These are phyloP conservation scores for Colletotrichum agaves DNA, from an alignment of 2,329 filamentous ascomycete genomes.

Conservation along the genomic window DNA sequence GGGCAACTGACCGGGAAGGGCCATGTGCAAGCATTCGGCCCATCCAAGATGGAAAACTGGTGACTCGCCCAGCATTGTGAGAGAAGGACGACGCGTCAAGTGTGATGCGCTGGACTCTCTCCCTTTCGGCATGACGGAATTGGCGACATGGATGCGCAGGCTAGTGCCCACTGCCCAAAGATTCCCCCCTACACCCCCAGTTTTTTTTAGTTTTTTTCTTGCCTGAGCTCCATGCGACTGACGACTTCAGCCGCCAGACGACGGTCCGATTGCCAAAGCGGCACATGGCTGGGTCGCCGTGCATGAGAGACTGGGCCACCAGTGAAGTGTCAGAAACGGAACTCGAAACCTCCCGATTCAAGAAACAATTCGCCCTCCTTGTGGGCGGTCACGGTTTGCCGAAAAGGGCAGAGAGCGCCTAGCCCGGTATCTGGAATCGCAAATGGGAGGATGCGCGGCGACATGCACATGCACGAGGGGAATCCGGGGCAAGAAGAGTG, in stretches of 20 bases:
- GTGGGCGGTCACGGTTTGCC: background rate
- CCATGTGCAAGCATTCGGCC: constrained; percentile 16
- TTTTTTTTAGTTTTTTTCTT: constrained; percentile 22
- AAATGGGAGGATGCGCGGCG: background rate
- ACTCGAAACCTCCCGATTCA: no score
- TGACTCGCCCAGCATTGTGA: background rate
- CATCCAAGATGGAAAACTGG: constrained; percentile 3
- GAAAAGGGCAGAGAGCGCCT: no score
- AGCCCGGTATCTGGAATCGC: background rate
- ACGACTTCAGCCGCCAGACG: background rate
- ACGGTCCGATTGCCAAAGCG: background rate
- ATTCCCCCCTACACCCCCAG: constrained; percentile 8
- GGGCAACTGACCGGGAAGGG: constrained; percentile 9
- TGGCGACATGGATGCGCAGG: constrained; percentile 16
- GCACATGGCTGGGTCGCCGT: no score
- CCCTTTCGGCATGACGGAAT: constrained; percentile 27
- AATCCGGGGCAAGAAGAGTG: constrained; percentile 21
- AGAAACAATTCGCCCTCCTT: background rate
- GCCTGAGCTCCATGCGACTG: background rate
- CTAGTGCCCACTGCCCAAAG: background rate
- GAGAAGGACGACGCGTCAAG: constrained; percentile 4
- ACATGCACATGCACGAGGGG: background rate
- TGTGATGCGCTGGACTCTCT: constrained; percentile 12
- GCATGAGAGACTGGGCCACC: no score
- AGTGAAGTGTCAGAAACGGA: no score